Evolutionary conservation across 2,329 filamentous ascomycete genomes (phyloP).

Genomic region (Botrytis pseudocinerea): DNA sequence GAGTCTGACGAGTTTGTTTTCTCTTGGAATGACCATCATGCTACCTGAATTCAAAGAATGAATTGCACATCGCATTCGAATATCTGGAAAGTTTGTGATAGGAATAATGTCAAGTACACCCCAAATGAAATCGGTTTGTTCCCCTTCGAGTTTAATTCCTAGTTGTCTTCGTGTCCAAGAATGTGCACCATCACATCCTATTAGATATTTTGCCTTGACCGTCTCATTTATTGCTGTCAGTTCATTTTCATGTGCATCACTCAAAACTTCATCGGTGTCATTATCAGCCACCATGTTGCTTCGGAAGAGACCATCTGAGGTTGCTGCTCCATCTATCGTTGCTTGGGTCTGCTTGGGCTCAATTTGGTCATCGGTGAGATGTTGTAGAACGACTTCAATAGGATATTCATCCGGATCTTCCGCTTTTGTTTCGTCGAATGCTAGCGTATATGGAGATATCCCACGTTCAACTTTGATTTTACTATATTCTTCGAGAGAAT

Average conservation of each 20-base stretch:
- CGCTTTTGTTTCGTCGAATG: constrained; percentile 53
- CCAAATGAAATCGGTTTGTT: constrained; percentile 58
- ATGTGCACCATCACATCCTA: constrained; percentile 61
- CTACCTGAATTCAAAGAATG: constrained; percentile 54
- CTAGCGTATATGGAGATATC: constrained; percentile 56
- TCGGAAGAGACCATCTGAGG: constrained; percentile 56
- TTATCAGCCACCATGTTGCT: constrained; percentile 60
- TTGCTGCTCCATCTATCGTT: constrained; percentile 33
- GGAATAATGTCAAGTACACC: constrained; percentile 52
- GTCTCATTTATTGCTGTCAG: constrained; percentile 52
- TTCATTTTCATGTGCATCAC: constrained; percentile 38
- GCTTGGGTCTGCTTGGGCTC: constrained; percentile 49
- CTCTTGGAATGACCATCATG: constrained; percentile 62
- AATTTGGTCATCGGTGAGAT: constrained; percentile 59
- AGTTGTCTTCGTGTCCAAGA: constrained; percentile 52
- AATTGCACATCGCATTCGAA: constrained; percentile 57
- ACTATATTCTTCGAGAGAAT: constrained; percentile 57
- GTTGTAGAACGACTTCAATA: constrained; percentile 58
- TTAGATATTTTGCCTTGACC: constrained; percentile 62
- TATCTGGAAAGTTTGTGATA: constrained; percentile 56
- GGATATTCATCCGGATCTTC: constrained; percentile 58
- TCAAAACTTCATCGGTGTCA: constrained; percentile 52
- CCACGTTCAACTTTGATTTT: constrained; percentile 60
- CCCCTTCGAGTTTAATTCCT: constrained; percentile 58
- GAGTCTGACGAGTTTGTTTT: constrained; percentile 57